Base-by-base conservation (phyloP, 2,329 filamentous ascomycete species). In the Conoideocrella luteorostrata region DNA sequence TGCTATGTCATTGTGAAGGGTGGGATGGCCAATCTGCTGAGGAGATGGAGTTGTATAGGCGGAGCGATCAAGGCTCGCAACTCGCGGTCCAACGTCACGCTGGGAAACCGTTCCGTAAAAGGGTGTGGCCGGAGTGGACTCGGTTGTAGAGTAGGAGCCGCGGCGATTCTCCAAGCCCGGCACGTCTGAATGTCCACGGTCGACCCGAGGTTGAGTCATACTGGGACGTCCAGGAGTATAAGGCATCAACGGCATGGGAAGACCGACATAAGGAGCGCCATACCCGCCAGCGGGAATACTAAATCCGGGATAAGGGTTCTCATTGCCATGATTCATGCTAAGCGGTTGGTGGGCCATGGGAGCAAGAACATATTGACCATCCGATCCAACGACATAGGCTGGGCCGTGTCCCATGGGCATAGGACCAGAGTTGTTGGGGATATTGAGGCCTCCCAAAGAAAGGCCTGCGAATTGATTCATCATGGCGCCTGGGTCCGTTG, bases 11-110 rank as follows among this genome's bases (percentile, higher is more conserved):
- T 64, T 56, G 20, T 72, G 64, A 24, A 70, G 56, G 44, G 59
- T 56, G 38, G 63, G 50, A 46, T 70, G 58, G 21, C 68, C 67
- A 45, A 79, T 60, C 50, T 83, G 76, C 47, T 82, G 77, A 28
- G 81, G 75, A n/a, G 82, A 82, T 1, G 82, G 78, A 0, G 80
- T 82, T 11, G 77, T 82, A 58, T 82, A 86, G 26, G 78, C 72
- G 10, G 81, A 82, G 17, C 78, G 74, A 54, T 85, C 80, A 54
- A 79, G 62, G 29, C 61, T 71, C 33, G 77, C 74, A 49, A 83
- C 72, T 21, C 78, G 73, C 43, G 77, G 70, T 33, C 74, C 77
- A 54, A 74, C 74, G 46, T 85, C 79, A 29, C 78, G 73, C 44
- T 79, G 76, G 28, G 72, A 69, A 50, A 74, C 64, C 40, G 72